phyloP scores from a whole-genome alignment of 2,329 filamentous ascomycete genomes.

The Paracoccidioides brasiliensis region DNA sequence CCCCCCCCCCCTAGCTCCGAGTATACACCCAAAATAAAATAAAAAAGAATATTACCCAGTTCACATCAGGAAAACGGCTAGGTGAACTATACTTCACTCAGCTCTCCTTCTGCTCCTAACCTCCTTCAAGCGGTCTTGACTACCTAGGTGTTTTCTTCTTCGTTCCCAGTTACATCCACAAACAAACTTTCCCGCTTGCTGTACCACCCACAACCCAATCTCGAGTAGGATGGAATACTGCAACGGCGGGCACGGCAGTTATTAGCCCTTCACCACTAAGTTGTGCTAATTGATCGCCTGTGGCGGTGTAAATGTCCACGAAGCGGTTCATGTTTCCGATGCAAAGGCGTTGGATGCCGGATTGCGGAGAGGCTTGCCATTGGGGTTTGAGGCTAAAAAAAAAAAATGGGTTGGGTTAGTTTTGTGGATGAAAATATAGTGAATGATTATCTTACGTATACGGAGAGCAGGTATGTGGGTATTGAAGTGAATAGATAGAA shows the following conservation, averaged over 20 bases:
- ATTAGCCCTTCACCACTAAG: conserved; percentile 70
- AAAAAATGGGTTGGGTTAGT: background rate
- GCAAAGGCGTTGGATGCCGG: conserved; percentile 72
- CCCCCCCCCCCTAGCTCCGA: too few relatives aligned
- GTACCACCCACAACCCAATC: conserved; percentile 92
- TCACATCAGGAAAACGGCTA: too few relatives aligned
- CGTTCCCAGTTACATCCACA: conserved; percentile 58
- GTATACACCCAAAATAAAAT: too few relatives aligned
- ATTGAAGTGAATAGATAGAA: background rate
- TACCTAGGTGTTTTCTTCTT: background rate
- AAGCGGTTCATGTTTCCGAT: conserved; percentile 98
- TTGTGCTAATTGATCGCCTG: conserved; percentile 79
- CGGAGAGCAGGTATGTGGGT: background rate
- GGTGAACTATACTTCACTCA: too few relatives aligned
- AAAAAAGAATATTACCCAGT: too few relatives aligned
- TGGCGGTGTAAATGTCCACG: conserved; percentile 73
- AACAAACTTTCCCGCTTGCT: conserved; percentile 77
- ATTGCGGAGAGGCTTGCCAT: conserved; percentile 71
- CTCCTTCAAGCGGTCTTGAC: too few relatives aligned
- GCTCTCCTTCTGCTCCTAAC: too few relatives aligned
- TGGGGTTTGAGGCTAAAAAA: conserved; percentile 56
- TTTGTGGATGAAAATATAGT: background rate
- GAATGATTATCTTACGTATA: background rate
- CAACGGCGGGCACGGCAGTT: conserved; percentile 85
- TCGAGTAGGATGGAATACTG: conserved; percentile 72